Evolutionary conservation across 805 yeast genomes (phyloP).

Genomic region (Saturnispora bothae): DNA sequence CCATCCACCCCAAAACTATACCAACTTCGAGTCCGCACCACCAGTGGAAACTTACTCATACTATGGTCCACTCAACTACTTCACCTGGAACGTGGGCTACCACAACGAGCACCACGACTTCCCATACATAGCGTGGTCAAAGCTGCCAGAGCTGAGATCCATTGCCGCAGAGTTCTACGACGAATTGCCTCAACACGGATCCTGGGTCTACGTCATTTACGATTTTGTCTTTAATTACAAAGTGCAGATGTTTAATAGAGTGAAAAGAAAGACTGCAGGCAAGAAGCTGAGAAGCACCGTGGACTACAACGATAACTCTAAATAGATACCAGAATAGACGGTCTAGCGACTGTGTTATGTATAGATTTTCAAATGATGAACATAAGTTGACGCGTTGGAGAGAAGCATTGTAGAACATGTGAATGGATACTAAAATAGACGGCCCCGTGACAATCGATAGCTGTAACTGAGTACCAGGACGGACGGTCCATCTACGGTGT

Average conservation of each 20-base stretch:
- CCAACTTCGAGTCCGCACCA: conserved; percentile 29
- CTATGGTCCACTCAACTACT: conserved; percentile 65
- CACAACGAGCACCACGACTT: conserved; percentile 95
- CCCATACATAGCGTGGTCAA: conserved; percentile 89
- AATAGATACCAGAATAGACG: too few relatives aligned
- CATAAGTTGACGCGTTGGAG: too few relatives aligned
- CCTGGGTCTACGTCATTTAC: conserved; percentile 71
- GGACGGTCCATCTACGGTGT: too few relatives aligned
- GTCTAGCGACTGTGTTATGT: too few relatives aligned
- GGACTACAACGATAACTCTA: conserved; percentile 26
- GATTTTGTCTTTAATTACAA: conserved; percentile 60
- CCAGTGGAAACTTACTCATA: conserved; percentile 83
- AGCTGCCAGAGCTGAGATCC: conserved; percentile 48
- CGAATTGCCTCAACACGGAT: conserved; percentile 62
- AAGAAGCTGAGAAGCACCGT: conserved; percentile 25
- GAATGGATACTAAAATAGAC: too few relatives aligned
- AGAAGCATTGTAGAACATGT: too few relatives aligned
- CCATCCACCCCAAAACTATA: conserved; percentile 36
- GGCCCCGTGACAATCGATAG: too few relatives aligned
- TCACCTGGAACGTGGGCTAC: conserved; percentile 90
- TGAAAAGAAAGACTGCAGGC: conserved; percentile 44
- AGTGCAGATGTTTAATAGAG: conserved; percentile 71
- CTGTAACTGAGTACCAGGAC: too few relatives aligned
- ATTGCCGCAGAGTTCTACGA: conserved; percentile 76
- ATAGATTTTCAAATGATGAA: too few relatives aligned